Evolutionary conservation across 2,329 filamentous ascomycete genomes (phyloP), one percentile per base, ranked within the genome.

Genomic region (Hypoxylon sp.): DNA sequence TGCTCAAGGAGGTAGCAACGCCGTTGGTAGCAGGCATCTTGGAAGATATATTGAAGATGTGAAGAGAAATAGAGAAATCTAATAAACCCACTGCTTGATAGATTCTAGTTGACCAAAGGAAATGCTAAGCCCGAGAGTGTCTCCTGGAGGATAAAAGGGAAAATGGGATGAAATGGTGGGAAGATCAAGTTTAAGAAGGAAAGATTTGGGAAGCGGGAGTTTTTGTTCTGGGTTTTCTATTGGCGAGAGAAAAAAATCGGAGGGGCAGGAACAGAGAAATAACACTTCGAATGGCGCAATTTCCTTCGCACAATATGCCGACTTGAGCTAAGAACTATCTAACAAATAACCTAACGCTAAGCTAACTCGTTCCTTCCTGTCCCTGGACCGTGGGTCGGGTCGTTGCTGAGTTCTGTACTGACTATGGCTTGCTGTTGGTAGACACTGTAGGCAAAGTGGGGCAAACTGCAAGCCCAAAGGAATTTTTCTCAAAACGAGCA

Each of bases 11-110:
- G 70, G 80, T 81, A 61, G 76, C 83, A 74, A 80, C 79, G 73
- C 86, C 81, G 82, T 86, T 87, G 80, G 83, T 73, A 73, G 81
- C 77, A 80, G 84, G 81, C 90, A 92, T 92, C 84, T 79, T 90
- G 85, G 85, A 82, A 60, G 68, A 63, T 67, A 52, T 50, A 29
- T 50, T 10, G 39, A 35, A 22, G 47, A 60, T 44, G 26, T 19
- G 19, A 54, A 70, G 68, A 44, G 53, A 63, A 60, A 65, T 58
- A 57, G 63, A 66, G 64, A 66, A 61, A 66, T 72, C 44, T 63
- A 63, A 69, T 46, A 51, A 48, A 60, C 26, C 47, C 50, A 61
- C 55, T 46, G 50, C 31, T 57, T 57, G 13, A 59, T 67, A 55
- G 35, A 50, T 55, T 67, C 50, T 68, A 74, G 74, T 70, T 66